Evolutionary conservation across 2,329 filamentous ascomycete species (phyloP), one percentile per base, ranked within the genome.

Genomic region (Bipolaris sorokiniana): DNA sequence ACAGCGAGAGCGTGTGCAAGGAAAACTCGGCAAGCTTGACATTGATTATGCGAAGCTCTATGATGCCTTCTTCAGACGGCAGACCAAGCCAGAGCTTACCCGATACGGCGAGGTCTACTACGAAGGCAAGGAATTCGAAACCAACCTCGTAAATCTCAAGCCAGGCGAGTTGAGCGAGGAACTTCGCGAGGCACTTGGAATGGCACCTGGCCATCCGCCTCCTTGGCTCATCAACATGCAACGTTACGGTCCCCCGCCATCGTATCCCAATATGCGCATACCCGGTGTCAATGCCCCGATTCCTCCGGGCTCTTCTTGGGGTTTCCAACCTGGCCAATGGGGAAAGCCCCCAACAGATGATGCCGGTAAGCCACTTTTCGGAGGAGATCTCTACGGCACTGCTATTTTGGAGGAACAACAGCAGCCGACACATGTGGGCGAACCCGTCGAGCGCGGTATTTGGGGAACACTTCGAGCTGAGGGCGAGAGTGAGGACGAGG

Each of bases 21-120:
- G 92, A 26, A 98, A 98, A 79, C 95, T 97, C 85, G 95, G 95
- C 61, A 96, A 95, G 77, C 83, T 99, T 48, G 95, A 99, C 76
- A 98, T 99, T 66, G 95, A 99, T 77, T 99, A 99, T 77, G 92
- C 97, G 74, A 97, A 95, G 76, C 87, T 98, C 52, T 98, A 98
- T 79, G 95, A 98, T 74, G 95, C 95, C 3, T 99, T 99, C 82
- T 99, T 99, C 82, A 87, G 92, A 58, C 96, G 97, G 74, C 95
- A 99, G 79, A 96, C 92, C 38, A 99, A 99, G 78, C 95, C 95
- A 0, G 88, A 92, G 67, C 81, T 99, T 62, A 98, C 95, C 31
- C 86, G 93, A 41, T 99, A 97, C 68, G 95, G 95, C 38, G 95
- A 99, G 77, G 93, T 99, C n/a, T 99, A 99, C 78, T 98, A 98